phyloP scores from a whole-genome alignment of 495 filamentous ascomycete species.

The Xylaria acuta region DNA sequence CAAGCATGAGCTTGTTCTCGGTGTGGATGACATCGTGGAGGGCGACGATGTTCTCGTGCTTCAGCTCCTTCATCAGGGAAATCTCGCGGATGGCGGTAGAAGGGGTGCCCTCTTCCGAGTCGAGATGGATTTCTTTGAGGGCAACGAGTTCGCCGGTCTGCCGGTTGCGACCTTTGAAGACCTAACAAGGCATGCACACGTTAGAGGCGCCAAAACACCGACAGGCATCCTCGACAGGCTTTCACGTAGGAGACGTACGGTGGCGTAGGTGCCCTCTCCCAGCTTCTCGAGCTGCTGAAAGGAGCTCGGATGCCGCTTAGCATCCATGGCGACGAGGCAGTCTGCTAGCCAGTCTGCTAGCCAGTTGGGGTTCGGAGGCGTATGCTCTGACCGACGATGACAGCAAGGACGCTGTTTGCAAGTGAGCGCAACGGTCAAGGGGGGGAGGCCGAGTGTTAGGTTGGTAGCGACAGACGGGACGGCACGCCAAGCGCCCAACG shows the following conservation, averaged over 20 bases:
- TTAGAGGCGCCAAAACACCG: conserved; percentile 11
- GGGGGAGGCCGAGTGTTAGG: background rate
- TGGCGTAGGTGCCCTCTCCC: conserved; percentile 98
- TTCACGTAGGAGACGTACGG: conserved; percentile 63
- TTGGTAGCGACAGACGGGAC: background rate
- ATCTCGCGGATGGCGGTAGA: conserved; percentile 99
- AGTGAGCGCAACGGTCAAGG: background rate
- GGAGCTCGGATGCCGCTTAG: conserved; percentile 86
- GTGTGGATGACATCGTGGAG: conserved; percentile 99
- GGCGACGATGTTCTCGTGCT: conserved; percentile 96
- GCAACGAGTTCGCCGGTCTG: conserved; percentile 96
- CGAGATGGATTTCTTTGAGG: conserved; percentile 98
- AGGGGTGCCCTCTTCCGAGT: conserved; percentile 97
- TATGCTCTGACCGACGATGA: conserved; percentile 27
- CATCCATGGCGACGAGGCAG: conserved; percentile 69
- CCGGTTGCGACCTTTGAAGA: conserved; percentile 98
- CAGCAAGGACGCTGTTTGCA: background rate
- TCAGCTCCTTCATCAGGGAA: conserved; percentile 98
- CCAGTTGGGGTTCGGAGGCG: conserved; percentile 26
- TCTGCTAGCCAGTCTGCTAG: conserved; percentile 22
- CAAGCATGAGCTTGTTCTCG: conserved; percentile 99
- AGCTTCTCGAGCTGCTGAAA: conserved; percentile 99
- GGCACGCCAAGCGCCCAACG: background rate
- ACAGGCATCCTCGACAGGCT: background rate
- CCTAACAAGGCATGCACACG: conserved; percentile 55